A percentile compares a stretch with the other conserved stretches of the same genome.
phyloP scores from a whole-genome alignment of 2,329 filamentous ascomycete species.

The Sporothrix phasma region DNA sequence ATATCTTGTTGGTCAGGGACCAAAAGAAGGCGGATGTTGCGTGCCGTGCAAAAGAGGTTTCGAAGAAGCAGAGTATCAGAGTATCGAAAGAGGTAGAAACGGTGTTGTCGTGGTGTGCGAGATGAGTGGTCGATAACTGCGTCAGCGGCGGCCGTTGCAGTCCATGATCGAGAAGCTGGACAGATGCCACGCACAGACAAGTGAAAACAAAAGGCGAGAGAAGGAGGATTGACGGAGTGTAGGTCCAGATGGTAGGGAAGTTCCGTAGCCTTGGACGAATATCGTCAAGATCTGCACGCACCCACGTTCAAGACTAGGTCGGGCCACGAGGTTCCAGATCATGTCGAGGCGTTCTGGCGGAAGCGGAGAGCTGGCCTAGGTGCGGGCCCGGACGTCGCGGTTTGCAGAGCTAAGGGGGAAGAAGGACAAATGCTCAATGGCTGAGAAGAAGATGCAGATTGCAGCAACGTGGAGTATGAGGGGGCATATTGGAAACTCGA shows the following conservation, averaged over 20 bases:
- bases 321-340: slow-evolving; percentile 4
- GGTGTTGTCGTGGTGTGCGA: no score
- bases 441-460: not conserved
- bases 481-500: not conserved
- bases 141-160: no score
- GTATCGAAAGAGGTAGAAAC: no score
- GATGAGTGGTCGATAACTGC: not conserved
- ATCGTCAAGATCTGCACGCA: not conserved
- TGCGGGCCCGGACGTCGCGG: not conserved
- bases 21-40: no score
- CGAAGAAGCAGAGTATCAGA: no score
- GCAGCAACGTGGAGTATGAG: not conserved
- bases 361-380: not conserved
- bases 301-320: not conserved
- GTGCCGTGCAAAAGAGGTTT: no score
- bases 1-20: no score
- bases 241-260: not conserved
- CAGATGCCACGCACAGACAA: not conserved
- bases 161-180: no score
- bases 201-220: not conserved
- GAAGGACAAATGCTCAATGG: not conserved
- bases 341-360: not conserved
- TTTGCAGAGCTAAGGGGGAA: not conserved
- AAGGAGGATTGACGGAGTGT: not conserved
- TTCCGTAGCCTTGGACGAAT: not conserved